These are phyloP conservation scores for Phaeosphaeria sp. DNA, from an alignment of 2,329 filamentous ascomycete species.

Conservation along the genomic window DNA sequence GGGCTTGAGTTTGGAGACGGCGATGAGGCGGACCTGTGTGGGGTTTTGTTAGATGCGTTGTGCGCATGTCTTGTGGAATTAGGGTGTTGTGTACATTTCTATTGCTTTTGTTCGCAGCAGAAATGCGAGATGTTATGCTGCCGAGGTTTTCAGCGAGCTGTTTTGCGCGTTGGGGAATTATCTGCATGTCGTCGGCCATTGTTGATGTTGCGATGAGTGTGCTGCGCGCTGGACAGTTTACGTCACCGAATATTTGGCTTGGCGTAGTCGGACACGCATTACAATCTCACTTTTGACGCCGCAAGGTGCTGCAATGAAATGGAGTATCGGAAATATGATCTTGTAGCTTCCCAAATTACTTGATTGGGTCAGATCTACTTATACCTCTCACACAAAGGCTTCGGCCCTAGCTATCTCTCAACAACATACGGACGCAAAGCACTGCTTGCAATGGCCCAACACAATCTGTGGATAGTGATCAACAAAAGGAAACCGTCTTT, in stretches of 20 bases:
- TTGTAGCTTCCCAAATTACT: not conserved
- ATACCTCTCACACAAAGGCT: not conserved
- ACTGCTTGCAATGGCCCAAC: not conserved
- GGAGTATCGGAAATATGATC: too few species aligned
- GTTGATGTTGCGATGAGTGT: conserved; percentile 6
- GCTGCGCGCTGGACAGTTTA: not conserved
- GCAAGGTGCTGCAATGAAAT: too few species aligned
- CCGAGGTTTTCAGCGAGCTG: conserved; percentile 55
- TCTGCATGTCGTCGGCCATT: conserved; percentile 49
- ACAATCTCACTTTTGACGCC: too few species aligned
- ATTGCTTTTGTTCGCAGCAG: conserved; percentile 43
- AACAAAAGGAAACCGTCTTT: not conserved
- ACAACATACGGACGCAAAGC: not conserved
- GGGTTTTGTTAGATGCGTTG: too few species aligned
- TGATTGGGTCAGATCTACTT: not conserved
- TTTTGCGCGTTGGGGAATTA: conserved; percentile 54
- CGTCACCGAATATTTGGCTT: not conserved
- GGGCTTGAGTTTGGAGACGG: conserved; percentile 96
- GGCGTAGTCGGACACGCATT: not conserved
- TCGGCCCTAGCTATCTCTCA: not conserved
- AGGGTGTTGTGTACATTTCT: conserved; percentile 41
- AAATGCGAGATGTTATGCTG: conserved; percentile 51
- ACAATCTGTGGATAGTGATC: not conserved
- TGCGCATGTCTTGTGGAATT: too few species aligned
- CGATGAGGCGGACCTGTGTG: conserved; percentile 89